Evolutionary conservation across 768 basidiomycete species (phyloP), one percentile per base, ranked within the genome.

Genomic region (Pleurotus sapidus): DNA sequence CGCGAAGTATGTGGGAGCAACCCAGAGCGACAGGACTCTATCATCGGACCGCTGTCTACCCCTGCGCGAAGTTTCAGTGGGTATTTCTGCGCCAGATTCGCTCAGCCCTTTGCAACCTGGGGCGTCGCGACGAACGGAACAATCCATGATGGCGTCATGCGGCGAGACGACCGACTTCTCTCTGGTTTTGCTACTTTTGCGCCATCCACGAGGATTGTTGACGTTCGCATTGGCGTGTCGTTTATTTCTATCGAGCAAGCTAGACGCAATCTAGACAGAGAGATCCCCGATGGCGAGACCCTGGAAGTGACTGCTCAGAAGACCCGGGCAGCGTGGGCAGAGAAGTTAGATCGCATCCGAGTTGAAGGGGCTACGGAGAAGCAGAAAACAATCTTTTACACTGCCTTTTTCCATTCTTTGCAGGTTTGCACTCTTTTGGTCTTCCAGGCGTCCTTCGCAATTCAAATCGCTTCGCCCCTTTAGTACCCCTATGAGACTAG

Each of bases 201-300:
- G 14, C 37, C 55, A 20, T 67, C 60, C 1, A 57, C 47, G 1
- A 55, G 48, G 8, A 61, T 66, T 0, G 75, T 87, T 46, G 73
- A 78, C 38, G 80, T 83, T 27, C 69, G 82, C 23, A 69, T 86
- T n/a, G 83, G 82, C 3, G 81, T 84, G 24, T 84, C 82, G 15
- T 86, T 84, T 63, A 83, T 86, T 59, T 84, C 82, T 6, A 68
- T 83, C 2, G 81, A 81, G 1, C 84, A 86, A 60, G 81, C 81
- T 5, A 67, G 79, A 46, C 59, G 65, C 54, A 81, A 79, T 60
- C 57, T 82, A 51, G 77, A 78, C 17, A 70, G 65, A 3, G 80
- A 81, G 63, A 75, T 80, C 37, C 74, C 79, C 1, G 75, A 80
- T 57, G 74, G 72, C 2, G 69, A 68, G 34, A 57, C 67, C 27